Base-by-base conservation (phyloP, 805 yeast genomes). In the Zygosaccharomyces siamensis region DNA sequence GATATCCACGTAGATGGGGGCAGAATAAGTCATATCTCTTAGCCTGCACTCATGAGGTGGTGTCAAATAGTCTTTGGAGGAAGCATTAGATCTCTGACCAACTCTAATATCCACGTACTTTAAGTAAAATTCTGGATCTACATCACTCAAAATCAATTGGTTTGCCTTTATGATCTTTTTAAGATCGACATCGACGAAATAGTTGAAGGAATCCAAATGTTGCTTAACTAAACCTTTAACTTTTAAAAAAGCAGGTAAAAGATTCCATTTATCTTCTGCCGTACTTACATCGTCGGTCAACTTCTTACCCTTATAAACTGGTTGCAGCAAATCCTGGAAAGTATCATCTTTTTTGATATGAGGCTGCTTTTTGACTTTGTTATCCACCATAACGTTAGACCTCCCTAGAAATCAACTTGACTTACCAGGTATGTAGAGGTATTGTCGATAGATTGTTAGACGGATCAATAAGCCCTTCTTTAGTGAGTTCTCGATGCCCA, bases 121-220 rank as follows among this genome's bases (percentile, higher is more conserved):
- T 64, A 93, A 74, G 61, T 92, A 93, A 63, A 93, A 93, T 63
- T 90, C 96, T 0, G 99, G 99, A 69, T 92, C 98, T 32, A 93
- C 98, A 68, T 93, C 99, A 59, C 93, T 83, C 24, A 93, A 72
- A 35, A 93, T 89, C 46, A 79, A 71, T 69, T 90, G 90, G 67
- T 93, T 93, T 12, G 99, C 99, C 57, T 79, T 74, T 51, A 93
- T 85, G 67, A 93, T 93, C 64, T 93, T 92, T 70, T 87, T 89
- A 66, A 93, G 76, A 65, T 93, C 99, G 5, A 80, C 83, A 61
- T 93, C 97, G 16, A 93, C 95, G 66, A 93, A 93, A 70, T 88
- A 93, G 64, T 93, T 92, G 76, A 89, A 93, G n/a, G 99, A 93
- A 64, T 93, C 99, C 63, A 93, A 74, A 73, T 93, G 99, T 72